These are phyloP conservation scores for Choiromyces venosus DNA, from an alignment of 495 filamentous ascomycete species.

Conservation along the genomic window DNA sequence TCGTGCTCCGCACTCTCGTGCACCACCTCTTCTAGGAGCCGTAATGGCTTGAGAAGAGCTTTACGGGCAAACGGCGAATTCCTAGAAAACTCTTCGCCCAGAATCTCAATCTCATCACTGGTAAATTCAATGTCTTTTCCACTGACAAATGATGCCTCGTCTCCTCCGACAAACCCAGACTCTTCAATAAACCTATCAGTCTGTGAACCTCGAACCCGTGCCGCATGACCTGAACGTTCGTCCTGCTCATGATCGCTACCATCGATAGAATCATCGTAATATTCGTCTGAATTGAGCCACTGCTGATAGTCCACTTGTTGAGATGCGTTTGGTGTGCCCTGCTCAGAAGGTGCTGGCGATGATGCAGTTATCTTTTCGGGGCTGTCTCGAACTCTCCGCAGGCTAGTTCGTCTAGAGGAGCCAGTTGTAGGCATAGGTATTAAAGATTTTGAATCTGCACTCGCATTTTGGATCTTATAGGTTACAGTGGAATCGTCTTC, in stretches of 20 bases:
- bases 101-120: background rate
- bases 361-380: background rate
- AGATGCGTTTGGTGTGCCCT: constrained; percentile 3
- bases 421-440: background rate
- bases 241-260: constrained; percentile 9
- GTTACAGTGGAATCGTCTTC: background rate
- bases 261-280: constrained; percentile 16
- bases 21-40: background rate
- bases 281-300: constrained; percentile 26
- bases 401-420: background rate
- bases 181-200: constrained; percentile 16
- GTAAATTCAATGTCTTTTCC: background rate
- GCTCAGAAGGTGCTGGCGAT: background rate
- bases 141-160: constrained; percentile 19
- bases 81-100: background rate
- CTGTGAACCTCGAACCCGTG: constrained; percentile 8
- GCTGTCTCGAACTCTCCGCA: constrained; percentile 5
- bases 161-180: constrained; percentile 29
- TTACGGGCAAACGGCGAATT: background rate
- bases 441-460: background rate
- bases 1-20: background rate
- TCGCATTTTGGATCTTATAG: background rate
- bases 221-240: constrained; percentile 6
- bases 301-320: constrained; percentile 8
- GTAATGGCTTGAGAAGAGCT: background rate